phyloP scores from a whole-genome alignment of 179 eudicot genomes.

The Vitellaria paradoxa region DNA sequence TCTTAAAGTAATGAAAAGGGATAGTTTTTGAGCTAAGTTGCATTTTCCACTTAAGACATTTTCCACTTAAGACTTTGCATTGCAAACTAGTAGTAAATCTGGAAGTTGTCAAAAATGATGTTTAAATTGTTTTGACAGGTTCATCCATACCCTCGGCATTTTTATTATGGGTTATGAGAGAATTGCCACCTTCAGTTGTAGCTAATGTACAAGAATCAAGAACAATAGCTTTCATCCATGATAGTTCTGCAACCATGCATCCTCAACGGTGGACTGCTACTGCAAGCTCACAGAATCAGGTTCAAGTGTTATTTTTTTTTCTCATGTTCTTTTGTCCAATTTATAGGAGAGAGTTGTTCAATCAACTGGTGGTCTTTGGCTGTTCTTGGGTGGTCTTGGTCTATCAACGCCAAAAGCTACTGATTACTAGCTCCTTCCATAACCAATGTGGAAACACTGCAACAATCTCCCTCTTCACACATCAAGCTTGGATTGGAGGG shows the following conservation, averaged over 20 bases:
- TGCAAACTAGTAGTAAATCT: background rate
- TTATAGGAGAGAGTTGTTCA: background rate
- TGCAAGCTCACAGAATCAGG: constrained; percentile 80
- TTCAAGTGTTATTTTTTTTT: constrained; percentile 19
- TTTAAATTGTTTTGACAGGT: constrained; percentile 44
- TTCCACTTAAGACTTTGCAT: background rate
- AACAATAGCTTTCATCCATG: constrained; percentile 68
- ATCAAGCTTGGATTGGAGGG: too few species aligned
- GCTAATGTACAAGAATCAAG: constrained; percentile 47
- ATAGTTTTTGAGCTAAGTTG: too few species aligned
- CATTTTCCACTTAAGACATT: background rate
- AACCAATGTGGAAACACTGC: too few species aligned
- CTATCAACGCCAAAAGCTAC: too few species aligned
- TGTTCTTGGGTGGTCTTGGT: too few species aligned
- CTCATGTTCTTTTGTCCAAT: background rate
- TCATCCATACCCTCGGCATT: constrained; percentile 79
- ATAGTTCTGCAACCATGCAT: constrained; percentile 41
- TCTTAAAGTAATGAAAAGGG: constrained; percentile 4
- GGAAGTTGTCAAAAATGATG: background rate
- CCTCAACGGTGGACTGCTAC: constrained; percentile 71
- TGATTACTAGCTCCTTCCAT: too few species aligned
- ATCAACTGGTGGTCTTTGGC: background rate
- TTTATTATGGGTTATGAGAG: constrained; percentile 89
- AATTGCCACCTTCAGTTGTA: constrained; percentile 60
- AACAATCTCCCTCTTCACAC: too few species aligned